These are phyloP conservation scores for Polyrhizophydium stewartii DNA, from an alignment of 371 early-diverging fungal species.

Conservation along the genomic window DNA sequence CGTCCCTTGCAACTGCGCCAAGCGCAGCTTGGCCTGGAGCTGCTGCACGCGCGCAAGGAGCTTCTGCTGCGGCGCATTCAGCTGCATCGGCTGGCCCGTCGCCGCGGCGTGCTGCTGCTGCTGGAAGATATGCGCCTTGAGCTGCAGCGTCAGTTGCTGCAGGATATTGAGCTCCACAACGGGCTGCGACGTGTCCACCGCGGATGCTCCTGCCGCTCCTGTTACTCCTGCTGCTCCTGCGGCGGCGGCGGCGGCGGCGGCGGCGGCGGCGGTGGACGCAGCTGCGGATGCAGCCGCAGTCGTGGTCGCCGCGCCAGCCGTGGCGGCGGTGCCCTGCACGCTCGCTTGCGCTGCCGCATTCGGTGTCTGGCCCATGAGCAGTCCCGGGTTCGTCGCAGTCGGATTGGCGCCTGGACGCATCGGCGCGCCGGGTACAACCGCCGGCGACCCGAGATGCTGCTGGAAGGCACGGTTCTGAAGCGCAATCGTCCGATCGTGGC, in stretches of 20 bases:
- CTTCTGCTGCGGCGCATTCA: background rate
- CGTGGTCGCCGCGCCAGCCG: background rate
- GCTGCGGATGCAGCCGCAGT: background rate
- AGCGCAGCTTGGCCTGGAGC: background rate
- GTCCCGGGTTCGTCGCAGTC: too few species aligned
- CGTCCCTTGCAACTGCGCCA: background rate
- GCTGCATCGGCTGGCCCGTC: background rate
- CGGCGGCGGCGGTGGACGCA: background rate
- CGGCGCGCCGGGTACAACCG: too few species aligned
- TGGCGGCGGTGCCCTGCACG: background rate
- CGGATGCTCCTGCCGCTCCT: too few species aligned
- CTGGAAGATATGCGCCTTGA: background rate
- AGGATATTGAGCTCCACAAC: background rate
- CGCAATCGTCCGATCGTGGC: too few species aligned
- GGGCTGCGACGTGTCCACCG: background rate
- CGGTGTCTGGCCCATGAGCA: too few species aligned
- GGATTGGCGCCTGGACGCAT: too few species aligned
- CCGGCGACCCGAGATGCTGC: too few species aligned
- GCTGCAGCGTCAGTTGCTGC: background rate
- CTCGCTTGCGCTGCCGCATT: too few species aligned
- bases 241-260: background rate
- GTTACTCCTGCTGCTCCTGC: too few species aligned
- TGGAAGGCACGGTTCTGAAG: too few species aligned
- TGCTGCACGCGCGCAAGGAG: too few species aligned
- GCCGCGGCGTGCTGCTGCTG: conserved; percentile 1